A percentile compares a stretch with the other conserved stretches of the same genome.
Conservation (phyloP, 2,329 filamentous ascomycete species). For the Fusarium udum region DNA sequence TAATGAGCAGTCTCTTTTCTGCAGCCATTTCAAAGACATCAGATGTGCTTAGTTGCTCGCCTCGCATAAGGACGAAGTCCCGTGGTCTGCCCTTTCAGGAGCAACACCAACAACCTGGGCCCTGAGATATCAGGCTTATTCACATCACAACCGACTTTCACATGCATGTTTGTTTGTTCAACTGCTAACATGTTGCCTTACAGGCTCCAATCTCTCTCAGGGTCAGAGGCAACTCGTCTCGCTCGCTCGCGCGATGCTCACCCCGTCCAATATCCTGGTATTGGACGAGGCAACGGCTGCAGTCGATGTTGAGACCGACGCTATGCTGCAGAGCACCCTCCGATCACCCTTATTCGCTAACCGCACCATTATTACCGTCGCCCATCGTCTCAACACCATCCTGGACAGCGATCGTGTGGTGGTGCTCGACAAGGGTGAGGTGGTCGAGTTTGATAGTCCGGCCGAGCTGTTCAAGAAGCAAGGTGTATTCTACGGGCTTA, state of each 20-base stretch:
- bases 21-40: constrained; percentile 19
- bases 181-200: constrained; percentile 28
- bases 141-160: constrained; percentile 5
- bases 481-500: constrained; percentile 87
- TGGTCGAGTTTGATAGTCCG: constrained; percentile 93
- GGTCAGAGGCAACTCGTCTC: constrained; percentile 95
- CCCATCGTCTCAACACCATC: constrained; percentile 98
- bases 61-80: constrained; percentile 47
- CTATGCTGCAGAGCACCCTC: constrained; percentile 71
- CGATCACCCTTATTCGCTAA: constrained; percentile 79
- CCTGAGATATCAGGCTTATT: neutral
- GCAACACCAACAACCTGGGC: constrained; percentile 5
- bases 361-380: constrained; percentile 97
- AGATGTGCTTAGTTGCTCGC: constrained; percentile 48
- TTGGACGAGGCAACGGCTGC: constrained; percentile 94
- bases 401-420: constrained; percentile 89
- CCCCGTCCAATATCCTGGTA: constrained; percentile 95
- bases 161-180: constrained; percentile 18
- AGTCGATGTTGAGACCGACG: constrained; percentile 74
- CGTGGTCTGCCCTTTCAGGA: constrained; percentile 39
- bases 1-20: constrained; percentile 26
- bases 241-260: constrained; percentile 90
- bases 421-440: constrained; percentile 88
- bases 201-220: constrained; percentile 93
- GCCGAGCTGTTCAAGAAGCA: constrained; percentile 77